Evolutionary conservation across 2,329 filamentous ascomycete species (phyloP), one percentile per base, ranked within the genome.

Genomic region (Aspergillus ochraceoroseus): DNA sequence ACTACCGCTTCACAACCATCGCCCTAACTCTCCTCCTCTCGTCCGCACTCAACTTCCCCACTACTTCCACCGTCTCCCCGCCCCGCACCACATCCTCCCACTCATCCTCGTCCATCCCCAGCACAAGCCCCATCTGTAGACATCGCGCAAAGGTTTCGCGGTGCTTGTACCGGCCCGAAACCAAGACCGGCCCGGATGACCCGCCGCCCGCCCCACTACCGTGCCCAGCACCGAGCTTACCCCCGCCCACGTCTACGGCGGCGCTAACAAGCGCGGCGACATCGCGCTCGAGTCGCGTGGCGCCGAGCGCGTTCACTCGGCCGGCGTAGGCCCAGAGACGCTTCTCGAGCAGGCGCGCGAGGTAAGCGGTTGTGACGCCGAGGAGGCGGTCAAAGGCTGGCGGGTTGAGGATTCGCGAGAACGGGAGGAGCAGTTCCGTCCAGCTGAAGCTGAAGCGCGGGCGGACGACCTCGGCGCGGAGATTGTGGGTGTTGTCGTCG

Each of bases 61-160:
- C 76, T 9, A 73, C 67, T 39, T 77, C 73, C 40, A 61, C 59
- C 45, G 63, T 60, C 33, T 67, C 61, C 22, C 64, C 66, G 23
- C 69, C 73, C 20, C 71, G 65, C 27, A 73, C 66, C 4, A 89
- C 65, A 63, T 92, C 87, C 32, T 90, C 85, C 85, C 88, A 95
- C 65, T 95, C 90, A 43, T 95, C 89, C 22, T 92, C 86, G 61
- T 95, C 89, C 87, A 95, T 94, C 53, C 89, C 90, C 60, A 90
- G 81, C 11, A 95, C 79, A 72, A 94, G 79, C 42, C 85, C 79
- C 54, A 95, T 82, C 72, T 95, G 87, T 44, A 76, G 74, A 43
- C 85, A 85, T 56, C 82, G 79, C 18, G 76, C 73, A 68, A 95
- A 95, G 2, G 77, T 66, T 57, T 94, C 88, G 20, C 87, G 73